Conservation (phyloP, 305 asterid genomes). For the Ajuga reptans region DNA sequence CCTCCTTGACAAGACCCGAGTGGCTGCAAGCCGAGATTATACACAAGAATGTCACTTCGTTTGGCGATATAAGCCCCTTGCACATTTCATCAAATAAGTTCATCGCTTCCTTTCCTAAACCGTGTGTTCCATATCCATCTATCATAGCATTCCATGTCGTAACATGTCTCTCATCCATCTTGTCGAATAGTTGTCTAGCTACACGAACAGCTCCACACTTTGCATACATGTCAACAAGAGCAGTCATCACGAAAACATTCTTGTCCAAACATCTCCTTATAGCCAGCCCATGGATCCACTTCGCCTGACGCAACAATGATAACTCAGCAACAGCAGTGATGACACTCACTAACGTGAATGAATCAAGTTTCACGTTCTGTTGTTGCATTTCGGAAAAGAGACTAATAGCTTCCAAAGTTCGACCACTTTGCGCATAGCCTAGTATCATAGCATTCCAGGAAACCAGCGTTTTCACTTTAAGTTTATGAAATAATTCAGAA, state of each 20-base stretch:
- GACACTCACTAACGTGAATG: constrained; percentile 84
- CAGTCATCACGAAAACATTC: constrained; percentile 61
- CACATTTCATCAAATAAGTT: constrained; percentile 64
- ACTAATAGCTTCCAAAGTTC: constrained; percentile 46
- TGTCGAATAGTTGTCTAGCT: constrained; percentile 64
- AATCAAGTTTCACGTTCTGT: constrained; percentile 52
- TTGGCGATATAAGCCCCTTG: constrained; percentile 38
- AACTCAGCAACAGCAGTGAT: constrained; percentile 73
- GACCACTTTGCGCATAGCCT: constrained; percentile 77
- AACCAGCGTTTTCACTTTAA: constrained; percentile 52
- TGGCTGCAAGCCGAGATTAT: constrained; percentile 92
- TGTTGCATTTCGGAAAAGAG: constrained; percentile 60
- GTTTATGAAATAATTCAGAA: constrained; percentile 43
- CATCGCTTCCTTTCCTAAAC: constrained; percentile 64
- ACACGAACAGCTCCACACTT: constrained; percentile 75
- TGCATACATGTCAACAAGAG: constrained; percentile 88
- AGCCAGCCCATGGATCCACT: constrained; percentile 77
- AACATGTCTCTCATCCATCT: constrained; percentile 55
- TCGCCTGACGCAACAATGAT: constrained; percentile 69
- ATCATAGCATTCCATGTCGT: constrained; percentile 98
- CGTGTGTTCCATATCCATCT: constrained; percentile 95
- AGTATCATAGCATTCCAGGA: constrained; percentile 88
- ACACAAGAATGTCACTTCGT: constrained; percentile 70
- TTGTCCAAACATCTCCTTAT: constrained; percentile 45
- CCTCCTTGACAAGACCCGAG: constrained; percentile 70